These are phyloP conservation scores for Phytophthora constricta DNA, from an alignment of 352 stramenopile species.

Conservation along the genomic window DNA sequence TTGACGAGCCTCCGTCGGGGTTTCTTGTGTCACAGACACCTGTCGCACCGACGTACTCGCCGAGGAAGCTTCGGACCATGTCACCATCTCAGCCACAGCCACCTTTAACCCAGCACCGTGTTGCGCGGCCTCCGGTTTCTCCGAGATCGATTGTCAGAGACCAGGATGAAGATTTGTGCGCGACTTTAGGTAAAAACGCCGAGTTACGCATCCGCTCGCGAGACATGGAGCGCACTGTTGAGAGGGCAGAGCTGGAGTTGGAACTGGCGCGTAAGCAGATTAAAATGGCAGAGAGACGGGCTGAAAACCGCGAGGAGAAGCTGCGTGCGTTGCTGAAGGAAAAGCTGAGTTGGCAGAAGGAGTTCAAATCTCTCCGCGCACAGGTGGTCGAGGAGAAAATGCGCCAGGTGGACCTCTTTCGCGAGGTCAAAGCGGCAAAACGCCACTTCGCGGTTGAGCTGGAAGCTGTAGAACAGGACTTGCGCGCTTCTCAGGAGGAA, in stretches of 20 bases:
- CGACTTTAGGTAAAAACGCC: constrained; percentile 65
- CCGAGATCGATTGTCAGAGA: constrained; percentile 37
- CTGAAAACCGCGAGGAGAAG: constrained; percentile 71
- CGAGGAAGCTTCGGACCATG: constrained; percentile 26
- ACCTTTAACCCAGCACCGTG: constrained; percentile 14
- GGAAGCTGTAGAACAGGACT: constrained; percentile 39
- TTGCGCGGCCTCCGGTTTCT: constrained; percentile 18
- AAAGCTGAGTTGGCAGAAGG: constrained; percentile 74
- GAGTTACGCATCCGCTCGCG: constrained; percentile 65
- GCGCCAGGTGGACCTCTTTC: constrained; percentile 69
- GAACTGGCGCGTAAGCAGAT: constrained; percentile 66
- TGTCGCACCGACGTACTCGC: constrained; percentile 25
- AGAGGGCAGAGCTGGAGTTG: constrained; percentile 52
- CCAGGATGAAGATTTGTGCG: constrained; percentile 59
- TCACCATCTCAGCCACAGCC: constrained; percentile 17
- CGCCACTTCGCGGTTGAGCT: constrained; percentile 48
- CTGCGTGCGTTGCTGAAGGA: constrained; percentile 66
- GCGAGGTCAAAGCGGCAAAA: constrained; percentile 59
- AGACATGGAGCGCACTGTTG: constrained; percentile 56
- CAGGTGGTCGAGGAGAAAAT: constrained; percentile 80
- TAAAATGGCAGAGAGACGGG: constrained; percentile 59
- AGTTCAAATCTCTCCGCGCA: constrained; percentile 60
- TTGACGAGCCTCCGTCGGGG: constrained; percentile 16
- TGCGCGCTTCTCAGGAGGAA: constrained; percentile 47
- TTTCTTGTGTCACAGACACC: constrained; percentile 28